Evolutionary conservation across 805 yeast genomes (phyloP).

Genomic region (Saccharomycopsis fibuligera): DNA sequence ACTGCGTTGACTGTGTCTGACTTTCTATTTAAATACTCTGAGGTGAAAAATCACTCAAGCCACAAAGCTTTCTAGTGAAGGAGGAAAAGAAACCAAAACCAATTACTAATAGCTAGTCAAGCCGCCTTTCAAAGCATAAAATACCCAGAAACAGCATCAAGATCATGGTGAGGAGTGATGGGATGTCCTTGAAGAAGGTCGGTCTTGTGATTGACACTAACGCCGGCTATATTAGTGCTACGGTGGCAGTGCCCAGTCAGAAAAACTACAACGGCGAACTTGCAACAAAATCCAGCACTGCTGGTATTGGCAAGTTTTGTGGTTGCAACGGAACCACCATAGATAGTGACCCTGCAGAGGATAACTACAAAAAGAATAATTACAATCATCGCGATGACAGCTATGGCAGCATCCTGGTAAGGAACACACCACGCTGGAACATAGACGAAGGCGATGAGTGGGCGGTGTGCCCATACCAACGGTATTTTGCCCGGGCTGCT

Average conservation of each 20-base stretch:
- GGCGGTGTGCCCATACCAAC: constrained; percentile 14
- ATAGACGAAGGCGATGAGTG: not conserved
- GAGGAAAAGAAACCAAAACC: not conserved
- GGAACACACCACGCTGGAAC: too few species aligned
- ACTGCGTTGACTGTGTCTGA: not conserved
- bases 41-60: too few species aligned
- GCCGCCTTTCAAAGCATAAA: not conserved
- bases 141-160: not conserved
- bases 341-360: not conserved
- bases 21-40: too few species aligned
- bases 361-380: not conserved
- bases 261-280: too few species aligned
- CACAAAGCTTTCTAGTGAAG: too few species aligned
- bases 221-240: too few species aligned
- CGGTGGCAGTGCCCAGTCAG: too few species aligned
- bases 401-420: too few species aligned
- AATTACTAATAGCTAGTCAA: not conserved
- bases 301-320: not conserved
- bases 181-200: too few species aligned
- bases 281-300: too few species aligned
- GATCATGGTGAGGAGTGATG: too few species aligned
- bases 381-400: not conserved
- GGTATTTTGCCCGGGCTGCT: constrained; percentile 10
- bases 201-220: too few species aligned
- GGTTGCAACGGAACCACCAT: not conserved